Conservation (phyloP, 1,139 yeast species). For the Blastobotrys aristatus region DNA sequence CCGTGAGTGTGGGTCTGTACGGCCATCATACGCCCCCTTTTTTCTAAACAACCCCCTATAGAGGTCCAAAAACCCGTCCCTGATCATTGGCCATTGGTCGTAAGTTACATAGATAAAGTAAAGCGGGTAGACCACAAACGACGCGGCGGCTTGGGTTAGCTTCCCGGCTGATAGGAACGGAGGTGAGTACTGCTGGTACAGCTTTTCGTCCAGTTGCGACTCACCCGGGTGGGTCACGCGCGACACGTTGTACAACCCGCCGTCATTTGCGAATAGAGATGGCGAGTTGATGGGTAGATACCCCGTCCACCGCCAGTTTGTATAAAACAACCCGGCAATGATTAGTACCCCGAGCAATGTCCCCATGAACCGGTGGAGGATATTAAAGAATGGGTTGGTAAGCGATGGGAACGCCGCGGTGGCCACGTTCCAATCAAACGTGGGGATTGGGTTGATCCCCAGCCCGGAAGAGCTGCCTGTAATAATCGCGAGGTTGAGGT, state of each 20-base stretch:
- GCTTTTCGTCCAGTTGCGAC: constrained; percentile 32
- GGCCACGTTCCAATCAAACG: constrained; percentile 48
- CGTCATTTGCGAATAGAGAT: constrained; percentile 44
- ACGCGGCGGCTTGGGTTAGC: constrained; percentile 36
- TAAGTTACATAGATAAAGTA: constrained; percentile 24
- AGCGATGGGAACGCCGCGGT: constrained; percentile 34
- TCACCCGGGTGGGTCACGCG: constrained; percentile 32
- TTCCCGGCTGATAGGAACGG: constrained; percentile 43
- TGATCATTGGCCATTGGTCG: constrained; percentile 16
- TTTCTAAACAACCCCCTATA: constrained; percentile 19
- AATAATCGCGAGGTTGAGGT: constrained; percentile 47
- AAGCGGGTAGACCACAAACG: constrained; percentile 30
- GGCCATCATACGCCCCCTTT: constrained; percentile 4
- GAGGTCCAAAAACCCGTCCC: background rate
- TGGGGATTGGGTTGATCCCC: constrained; percentile 53
- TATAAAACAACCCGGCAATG: constrained; percentile 43
- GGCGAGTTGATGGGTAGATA: constrained; percentile 51
- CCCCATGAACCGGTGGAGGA: constrained; percentile 41
- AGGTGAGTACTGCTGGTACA: constrained; percentile 39
- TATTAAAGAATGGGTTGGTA: constrained; percentile 43
- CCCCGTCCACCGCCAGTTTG: constrained; percentile 47
- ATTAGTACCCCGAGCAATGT: constrained; percentile 41
- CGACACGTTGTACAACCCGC: constrained; percentile 40
- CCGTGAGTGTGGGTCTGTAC: constrained; percentile 40
- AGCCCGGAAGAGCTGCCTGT: constrained; percentile 53